Base-by-base conservation (phyloP, 805 yeast genomes). In the Isabelozyma rhagii region DNA sequence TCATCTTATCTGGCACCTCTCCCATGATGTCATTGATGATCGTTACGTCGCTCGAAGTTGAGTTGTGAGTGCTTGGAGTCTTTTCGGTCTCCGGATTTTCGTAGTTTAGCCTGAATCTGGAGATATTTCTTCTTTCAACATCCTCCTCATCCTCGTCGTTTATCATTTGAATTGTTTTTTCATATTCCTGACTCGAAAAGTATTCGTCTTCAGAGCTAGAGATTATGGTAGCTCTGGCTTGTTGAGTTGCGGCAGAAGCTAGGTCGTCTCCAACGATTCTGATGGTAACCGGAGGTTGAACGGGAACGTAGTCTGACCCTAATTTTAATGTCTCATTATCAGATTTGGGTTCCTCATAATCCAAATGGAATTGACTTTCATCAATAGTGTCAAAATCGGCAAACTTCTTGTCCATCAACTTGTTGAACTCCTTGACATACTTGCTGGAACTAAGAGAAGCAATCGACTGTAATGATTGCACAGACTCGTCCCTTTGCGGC, bases 151-250 rank as follows among this genome's bases (percentile, higher is more conserved):
- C 29, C 36, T 29, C 28, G 15, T 28, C 28, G 45, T 41, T 11
- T 13, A 41, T 21, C 28, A 41, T 13, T 11, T 39, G 11, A 17
- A 52, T 41, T 10, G 52, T 48, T n/a, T 42, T 42, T n/a, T 45
- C 55, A 50, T 61, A 63, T 41, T 69, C 73, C 21, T 63, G 63
- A 5, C 68, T 64, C 14, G 73, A 66, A 48, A 52, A 69, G 51
- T 59, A 68, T 52, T 69, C 74, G 3, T 68, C 71, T 15, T 67
- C 72, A 10, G 71, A 59, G 27, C 62, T 62, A 18, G 58, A 51
- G 8, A 48, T 21, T 31, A 47, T 44, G 18, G 45, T 28, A 6
- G 34, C 18, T 27, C 50, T 21, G 25, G 4, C 25, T 21, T 21
- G 25, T 4, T 21, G 25, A 46, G 38, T 2, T 6, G 2, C 25